Conservation (phyloP, 2,329 filamentous ascomycete species). For the Epichloe elymi region DNA sequence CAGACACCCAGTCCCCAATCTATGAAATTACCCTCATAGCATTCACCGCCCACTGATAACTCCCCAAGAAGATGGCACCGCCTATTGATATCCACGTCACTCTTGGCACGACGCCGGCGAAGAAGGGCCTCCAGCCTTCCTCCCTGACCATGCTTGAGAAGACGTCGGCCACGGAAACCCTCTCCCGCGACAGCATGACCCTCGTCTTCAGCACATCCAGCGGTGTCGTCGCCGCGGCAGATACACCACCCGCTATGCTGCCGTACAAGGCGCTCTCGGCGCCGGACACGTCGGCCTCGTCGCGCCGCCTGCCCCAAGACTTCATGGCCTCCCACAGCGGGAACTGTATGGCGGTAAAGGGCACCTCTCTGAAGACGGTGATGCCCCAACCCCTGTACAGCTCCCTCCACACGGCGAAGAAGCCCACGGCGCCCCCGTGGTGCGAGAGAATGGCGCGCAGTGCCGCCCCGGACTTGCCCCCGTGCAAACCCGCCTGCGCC, state of each 20-base stretch:
- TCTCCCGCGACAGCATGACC: slow-evolving; percentile 76
- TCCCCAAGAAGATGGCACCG: slow-evolving; percentile 86
- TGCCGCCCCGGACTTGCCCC: slow-evolving; percentile 53
- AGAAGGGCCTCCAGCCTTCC: slow-evolving; percentile 55
- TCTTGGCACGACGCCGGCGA: slow-evolving; percentile 65
- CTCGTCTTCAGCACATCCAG: slow-evolving; percentile 94
- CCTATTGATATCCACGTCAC: slow-evolving; percentile 93
- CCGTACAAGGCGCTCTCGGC: slow-evolving; percentile 76
- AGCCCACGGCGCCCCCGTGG: slow-evolving; percentile 23
- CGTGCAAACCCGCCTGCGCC: slow-evolving; percentile 76
- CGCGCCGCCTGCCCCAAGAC: slow-evolving; percentile 34
- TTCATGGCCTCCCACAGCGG: slow-evolving; percentile 94
- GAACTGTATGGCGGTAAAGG: slow-evolving; percentile 95
- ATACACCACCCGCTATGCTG: slow-evolving; percentile 68
- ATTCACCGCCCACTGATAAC: slow-evolving; percentile 83
- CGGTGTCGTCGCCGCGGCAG: slow-evolving; percentile 81
- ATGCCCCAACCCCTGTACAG: slow-evolving; percentile 87
- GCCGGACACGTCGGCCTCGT: slow-evolving; percentile 42
- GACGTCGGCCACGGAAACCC: slow-evolving; percentile 44
- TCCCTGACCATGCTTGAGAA: slow-evolving; percentile 50
- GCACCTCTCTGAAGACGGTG: slow-evolving; percentile 89
- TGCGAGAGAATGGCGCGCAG: slow-evolving; percentile 55
- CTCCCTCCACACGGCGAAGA: slow-evolving; percentile 58
- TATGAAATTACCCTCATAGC: slow-evolving; percentile 30
- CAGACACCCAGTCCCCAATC: too few relatives aligned